A percentile compares a stretch with the other conserved stretches of the same genome.
Conservation (phyloP, 1,284 basidiomycete genomes). For the Ganoderma sinense region DNA sequence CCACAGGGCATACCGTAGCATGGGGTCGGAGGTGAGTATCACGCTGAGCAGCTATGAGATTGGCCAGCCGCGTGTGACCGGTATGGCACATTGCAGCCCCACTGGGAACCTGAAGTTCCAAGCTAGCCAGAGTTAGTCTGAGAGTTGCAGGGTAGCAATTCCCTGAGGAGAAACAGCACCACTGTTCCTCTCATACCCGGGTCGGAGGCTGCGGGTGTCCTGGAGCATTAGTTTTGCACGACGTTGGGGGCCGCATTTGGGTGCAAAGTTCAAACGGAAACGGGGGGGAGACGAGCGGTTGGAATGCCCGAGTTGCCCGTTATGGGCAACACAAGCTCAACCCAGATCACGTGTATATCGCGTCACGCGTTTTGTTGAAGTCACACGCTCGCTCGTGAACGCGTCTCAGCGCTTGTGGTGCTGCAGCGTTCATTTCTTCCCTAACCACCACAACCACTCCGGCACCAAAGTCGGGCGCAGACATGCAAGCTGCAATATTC, state of each 20-base stretch:
- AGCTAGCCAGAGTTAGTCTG: background rate
- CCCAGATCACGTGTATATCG: background rate
- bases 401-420: background rate
- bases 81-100: background rate
- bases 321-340: background rate
- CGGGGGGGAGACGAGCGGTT: background rate
- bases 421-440: background rate
- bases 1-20: background rate
- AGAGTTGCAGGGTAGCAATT: background rate
- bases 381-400: background rate
- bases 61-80: background rate
- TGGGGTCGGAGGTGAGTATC: background rate
- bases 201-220: background rate
- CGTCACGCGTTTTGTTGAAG: slow-evolving; percentile 2
- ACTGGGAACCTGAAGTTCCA: background rate
- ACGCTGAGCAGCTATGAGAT: background rate
- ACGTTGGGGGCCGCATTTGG: background rate
- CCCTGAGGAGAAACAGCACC: background rate
- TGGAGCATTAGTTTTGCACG: background rate
- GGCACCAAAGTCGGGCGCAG: background rate
- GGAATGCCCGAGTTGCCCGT: background rate
- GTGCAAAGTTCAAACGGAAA: background rate
- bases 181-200: background rate
- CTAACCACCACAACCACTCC: background rate
- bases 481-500: slow-evolving; percentile 23